Evolutionary conservation across 2,329 filamentous ascomycete species (phyloP), one percentile per base, ranked within the genome.

Genomic region (Lachnellula suecica): DNA sequence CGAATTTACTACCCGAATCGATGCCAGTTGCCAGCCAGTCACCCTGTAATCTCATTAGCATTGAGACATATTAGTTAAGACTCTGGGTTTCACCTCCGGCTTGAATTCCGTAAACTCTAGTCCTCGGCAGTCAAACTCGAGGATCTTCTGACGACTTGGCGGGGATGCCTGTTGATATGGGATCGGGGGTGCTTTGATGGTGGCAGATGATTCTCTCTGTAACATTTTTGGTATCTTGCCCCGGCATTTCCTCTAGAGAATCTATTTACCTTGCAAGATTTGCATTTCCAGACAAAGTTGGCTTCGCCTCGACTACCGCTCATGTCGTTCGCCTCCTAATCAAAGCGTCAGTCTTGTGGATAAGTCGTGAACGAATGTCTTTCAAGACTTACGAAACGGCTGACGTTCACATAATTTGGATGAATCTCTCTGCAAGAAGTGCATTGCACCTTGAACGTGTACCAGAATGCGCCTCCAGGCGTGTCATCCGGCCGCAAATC

Each of bases 261-360:
- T n/a, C 25, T 17, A 69, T 73, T 25, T 61, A 94, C 91, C 83
- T 94, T 95, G 85, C 94, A 99, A 69, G 94, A 93, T 73, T 95
- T 96, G 81, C 94, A 99, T 71, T 85, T 92, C 93, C 94, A 99
- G n/a, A 99, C 94, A 72, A 99, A 99, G 72, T 97, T 97, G 56
- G 94, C 94, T 72, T 97, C 92, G 59, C 94, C 94, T 66, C 91
- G 83, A 70, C 92, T 97, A 31, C 92, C 92, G 59, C 90, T 94
- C 70, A 97, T 85, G 59, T 97, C 91, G 68, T 95, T 92, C 66
- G 78, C 81, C 68, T 97, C 93, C 91, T 96, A 57, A 7, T 8
- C 10, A 29, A 9, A 20, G 24, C 23, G 13, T 63, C 27, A 51
- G 44, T 34, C 27, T 15, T 8, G 22, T 1, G 4, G 23, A 34